A percentile compares a stretch with the other conserved stretches of the same genome.
Conservation (phyloP, 1,284 basidiomycete species). For the Mycena sp. region DNA sequence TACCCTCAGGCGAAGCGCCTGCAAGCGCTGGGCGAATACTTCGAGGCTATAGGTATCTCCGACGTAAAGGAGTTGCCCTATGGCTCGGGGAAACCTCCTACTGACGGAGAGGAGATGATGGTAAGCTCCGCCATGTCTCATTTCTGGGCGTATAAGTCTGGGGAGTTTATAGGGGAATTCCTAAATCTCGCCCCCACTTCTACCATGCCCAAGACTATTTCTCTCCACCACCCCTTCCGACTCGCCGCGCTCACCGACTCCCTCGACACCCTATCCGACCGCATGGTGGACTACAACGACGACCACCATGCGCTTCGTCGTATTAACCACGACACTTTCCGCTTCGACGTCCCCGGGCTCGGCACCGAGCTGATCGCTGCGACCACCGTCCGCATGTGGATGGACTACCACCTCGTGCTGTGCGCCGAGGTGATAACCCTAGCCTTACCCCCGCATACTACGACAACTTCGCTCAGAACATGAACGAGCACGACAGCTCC, state of each 20-base stretch:
- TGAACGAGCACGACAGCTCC: neutral
- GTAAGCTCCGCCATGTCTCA: too few relatives aligned
- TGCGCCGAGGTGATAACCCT: neutral
- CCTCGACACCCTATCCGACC: neutral
- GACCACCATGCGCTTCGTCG: neutral
- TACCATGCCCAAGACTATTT: neutral
- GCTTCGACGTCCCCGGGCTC: neutral
- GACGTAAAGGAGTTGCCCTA: too few relatives aligned
- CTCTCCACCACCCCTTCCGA: neutral
- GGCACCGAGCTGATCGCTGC: neutral
- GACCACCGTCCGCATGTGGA: neutral
- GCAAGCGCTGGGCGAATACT: too few relatives aligned
- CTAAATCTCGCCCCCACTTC: neutral
- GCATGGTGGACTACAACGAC: neutral
- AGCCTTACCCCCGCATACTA: too few relatives aligned
- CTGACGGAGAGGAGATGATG: too few relatives aligned
- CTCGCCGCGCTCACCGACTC: neutral
- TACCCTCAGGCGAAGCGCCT: too few relatives aligned
- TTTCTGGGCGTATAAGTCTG: conserved; percentile 32
- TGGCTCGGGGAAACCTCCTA: too few relatives aligned
- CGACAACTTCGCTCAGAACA: neutral
- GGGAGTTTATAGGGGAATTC: neutral
- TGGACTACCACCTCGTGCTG: neutral
- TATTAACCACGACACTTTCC: neutral
- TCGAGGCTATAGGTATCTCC: too few relatives aligned